A percentile compares a stretch with the other conserved stretches of the same genome.
phyloP scores from a whole-genome alignment of 2,329 filamentous ascomycete genomes.

The Penicillium sp. region DNA sequence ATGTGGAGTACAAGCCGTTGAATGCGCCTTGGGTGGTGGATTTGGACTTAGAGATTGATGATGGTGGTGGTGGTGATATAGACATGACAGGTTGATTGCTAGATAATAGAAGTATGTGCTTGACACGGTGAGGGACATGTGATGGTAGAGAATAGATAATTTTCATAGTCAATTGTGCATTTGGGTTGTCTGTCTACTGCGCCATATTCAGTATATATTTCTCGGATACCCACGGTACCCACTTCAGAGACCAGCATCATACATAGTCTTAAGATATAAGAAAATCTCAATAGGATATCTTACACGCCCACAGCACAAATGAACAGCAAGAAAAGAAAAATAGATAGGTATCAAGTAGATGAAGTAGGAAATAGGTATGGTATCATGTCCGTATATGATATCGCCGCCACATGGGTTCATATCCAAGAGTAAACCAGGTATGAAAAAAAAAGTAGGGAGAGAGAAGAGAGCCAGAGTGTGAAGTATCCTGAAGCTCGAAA shows the following conservation, averaged over 20 bases:
- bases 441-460: constrained; percentile 19
- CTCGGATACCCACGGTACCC: neutral
- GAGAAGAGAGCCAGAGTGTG: constrained; percentile 2
- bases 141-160: neutral
- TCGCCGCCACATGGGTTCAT: constrained; percentile 16
- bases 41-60: constrained; percentile 44
- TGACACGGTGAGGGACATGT: neutral
- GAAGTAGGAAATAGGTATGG: constrained; percentile 16
- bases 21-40: constrained; percentile 64
- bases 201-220: neutral
- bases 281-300: constrained; percentile 11
- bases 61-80: neutral
- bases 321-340: constrained; percentile 15
- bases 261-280: neutral
- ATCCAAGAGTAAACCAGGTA: constrained; percentile 19
- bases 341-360: constrained; percentile 17
- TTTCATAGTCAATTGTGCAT: neutral
- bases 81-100: neutral
- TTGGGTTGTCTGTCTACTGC: neutral
- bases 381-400: constrained; percentile 7
- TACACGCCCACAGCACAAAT: constrained; percentile 17
- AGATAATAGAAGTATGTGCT: neutral
- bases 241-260: neutral
- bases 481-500: neutral
- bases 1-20: constrained; percentile 51